Percentiles rank a stretch among this genome's conserved stretches.
Evolutionary conservation across 176 grass and related monocot species (phyloP).

Genomic region (Otatea glauca): DNA sequence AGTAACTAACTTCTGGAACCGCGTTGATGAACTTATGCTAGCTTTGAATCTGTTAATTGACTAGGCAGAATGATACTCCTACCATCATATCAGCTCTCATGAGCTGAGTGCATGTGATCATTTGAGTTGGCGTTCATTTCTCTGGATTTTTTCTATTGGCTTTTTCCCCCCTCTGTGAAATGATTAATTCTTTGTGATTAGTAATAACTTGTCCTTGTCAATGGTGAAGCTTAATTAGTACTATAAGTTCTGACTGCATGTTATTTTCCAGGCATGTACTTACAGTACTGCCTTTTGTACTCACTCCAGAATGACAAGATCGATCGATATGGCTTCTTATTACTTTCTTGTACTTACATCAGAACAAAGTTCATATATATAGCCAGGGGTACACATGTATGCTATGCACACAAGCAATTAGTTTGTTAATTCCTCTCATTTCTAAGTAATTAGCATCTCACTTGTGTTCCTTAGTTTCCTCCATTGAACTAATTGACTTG

Average conservation of each 20-base stretch:
- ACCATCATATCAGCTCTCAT: background rate
- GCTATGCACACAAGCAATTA: background rate
- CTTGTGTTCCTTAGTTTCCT: background rate
- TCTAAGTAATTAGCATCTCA: background rate
- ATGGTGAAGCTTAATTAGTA: background rate
- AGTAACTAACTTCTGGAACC: background rate
- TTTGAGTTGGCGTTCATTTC: conserved; percentile 4
- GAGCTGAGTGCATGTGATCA: background rate
- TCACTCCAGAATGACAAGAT: background rate
- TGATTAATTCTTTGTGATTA: background rate
- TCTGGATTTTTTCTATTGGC: background rate
- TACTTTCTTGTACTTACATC: background rate
- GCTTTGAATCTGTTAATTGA: background rate
- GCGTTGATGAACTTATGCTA: background rate
- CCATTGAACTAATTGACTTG: background rate
- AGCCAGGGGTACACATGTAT: background rate
- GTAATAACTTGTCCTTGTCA: background rate
- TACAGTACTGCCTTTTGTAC: background rate
- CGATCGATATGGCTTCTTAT: background rate
- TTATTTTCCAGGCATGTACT: background rate
- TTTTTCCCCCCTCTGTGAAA: background rate
- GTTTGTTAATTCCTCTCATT: background rate
- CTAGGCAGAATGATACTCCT: background rate
- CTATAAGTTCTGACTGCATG: background rate
- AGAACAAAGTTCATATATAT: background rate